Evolutionary conservation across 345 rosid genomes (phyloP).

Genomic region (Melastoma malabathricum): DNA sequence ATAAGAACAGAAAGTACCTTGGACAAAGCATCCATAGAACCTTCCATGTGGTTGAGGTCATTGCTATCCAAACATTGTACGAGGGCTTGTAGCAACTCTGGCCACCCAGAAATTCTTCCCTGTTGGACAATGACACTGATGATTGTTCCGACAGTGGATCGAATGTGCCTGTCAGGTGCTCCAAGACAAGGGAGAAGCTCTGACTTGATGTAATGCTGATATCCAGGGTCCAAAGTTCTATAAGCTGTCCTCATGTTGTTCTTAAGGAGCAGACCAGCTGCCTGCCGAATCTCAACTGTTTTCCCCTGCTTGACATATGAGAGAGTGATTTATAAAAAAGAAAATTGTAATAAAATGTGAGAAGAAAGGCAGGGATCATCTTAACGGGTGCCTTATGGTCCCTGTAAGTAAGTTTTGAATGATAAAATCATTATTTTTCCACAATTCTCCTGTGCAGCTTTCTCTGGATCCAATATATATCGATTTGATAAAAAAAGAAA

Average conservation of each 20-base stretch:
- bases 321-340: neutral
- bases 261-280: conserved; percentile 88
- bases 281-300: conserved; percentile 85
- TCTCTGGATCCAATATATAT: no score
- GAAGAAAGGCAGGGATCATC: no score
- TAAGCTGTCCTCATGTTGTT: conserved; percentile 68
- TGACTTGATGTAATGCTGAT: conserved; percentile 56
- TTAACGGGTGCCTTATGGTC: no score
- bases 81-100: conserved; percentile 76
- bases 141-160: conserved; percentile 85
- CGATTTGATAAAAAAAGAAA: no score
- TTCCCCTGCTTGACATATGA: conserved; percentile 35
- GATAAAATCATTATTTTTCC: no score
- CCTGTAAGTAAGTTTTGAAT: no score
- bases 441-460: no score
- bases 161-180: conserved; percentile 72
- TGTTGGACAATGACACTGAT: conserved; percentile 65
- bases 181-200: conserved; percentile 86
- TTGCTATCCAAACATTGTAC: conserved; percentile 74
- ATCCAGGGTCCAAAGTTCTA: conserved; percentile 44
- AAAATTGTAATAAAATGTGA: neutral
- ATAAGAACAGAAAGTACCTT: conserved; percentile 34
- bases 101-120: conserved; percentile 71
- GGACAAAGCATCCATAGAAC: conserved; percentile 94
- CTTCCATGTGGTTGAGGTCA: conserved; percentile 87